Evolutionary conservation across 169 alveolate species (phyloP).

Genomic region (Plasmodium knowlesi): DNA sequence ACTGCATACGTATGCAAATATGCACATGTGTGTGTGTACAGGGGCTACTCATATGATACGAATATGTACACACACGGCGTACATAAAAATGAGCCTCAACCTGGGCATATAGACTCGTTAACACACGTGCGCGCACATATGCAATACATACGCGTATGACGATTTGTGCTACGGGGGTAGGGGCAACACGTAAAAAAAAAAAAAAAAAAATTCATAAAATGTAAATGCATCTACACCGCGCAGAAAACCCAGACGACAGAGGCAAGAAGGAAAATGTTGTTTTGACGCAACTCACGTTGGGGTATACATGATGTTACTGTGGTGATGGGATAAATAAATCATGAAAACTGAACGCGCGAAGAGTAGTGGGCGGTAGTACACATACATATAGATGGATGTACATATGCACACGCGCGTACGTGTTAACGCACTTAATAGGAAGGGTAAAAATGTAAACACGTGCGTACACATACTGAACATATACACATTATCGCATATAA

Average conservation of each 20-base stretch:
- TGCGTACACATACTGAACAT: background rate
- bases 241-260: background rate
- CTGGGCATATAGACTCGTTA: background rate
- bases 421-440: too few species aligned
- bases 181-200: background rate
- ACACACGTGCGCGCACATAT: background rate
- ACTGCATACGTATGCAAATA: conserved; percentile 14
- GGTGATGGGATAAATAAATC: background rate
- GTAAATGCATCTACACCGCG: conserved; percentile 6
- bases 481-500: background rate
- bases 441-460: background rate
- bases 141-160: background rate
- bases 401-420: background rate
- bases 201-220: background rate
- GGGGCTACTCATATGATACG: background rate
- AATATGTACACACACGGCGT: background rate
- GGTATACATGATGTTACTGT: background rate
- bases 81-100: background rate
- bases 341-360: background rate
- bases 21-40: background rate
- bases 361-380: background rate
- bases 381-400: background rate
- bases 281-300: background rate
- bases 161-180: background rate
- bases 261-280: background rate